A percentile compares a stretch with the other conserved stretches of the same genome.
These are phyloP conservation scores for Auxenochlorella pyrenoidosa DNA, from an alignment of 139 green algal genomes.

Conservation along the genomic window DNA sequence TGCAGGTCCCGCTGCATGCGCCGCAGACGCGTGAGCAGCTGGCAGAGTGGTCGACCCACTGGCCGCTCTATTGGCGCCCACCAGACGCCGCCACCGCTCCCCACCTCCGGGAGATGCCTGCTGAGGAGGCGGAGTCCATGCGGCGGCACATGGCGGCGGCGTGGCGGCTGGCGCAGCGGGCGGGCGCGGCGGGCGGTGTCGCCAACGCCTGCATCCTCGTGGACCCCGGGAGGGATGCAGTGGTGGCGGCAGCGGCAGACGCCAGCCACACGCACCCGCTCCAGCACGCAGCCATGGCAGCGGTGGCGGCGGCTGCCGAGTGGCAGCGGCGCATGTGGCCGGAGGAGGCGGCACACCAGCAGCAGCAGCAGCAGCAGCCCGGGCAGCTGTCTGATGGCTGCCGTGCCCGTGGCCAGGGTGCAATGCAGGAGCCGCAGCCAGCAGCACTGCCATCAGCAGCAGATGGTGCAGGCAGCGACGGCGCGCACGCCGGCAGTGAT, in stretches of 20 bases:
- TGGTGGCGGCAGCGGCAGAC: conserved; percentile 30
- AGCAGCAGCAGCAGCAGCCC: background rate
- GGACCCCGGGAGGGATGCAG: conserved; percentile 49
- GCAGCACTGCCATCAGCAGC: background rate
- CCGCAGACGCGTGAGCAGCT: conserved; percentile 66
- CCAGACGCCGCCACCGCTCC: conserved; percentile 39
- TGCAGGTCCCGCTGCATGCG: conserved; percentile 54
- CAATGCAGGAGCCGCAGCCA: background rate
- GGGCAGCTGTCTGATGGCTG: background rate
- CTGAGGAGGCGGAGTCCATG: conserved; percentile 42
- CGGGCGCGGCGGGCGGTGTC: background rate
- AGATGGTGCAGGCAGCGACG: background rate
- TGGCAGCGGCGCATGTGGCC: conserved; percentile 71
- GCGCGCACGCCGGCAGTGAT: background rate
- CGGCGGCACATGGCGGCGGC: conserved; percentile 59
- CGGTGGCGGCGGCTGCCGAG: conserved; percentile 67
- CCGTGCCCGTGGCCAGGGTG: background rate
- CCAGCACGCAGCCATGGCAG: conserved; percentile 83
- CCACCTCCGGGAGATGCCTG: background rate
- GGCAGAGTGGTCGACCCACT: conserved; percentile 69
- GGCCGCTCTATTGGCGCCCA: conserved; percentile 78
- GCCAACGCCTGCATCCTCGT: conserved; percentile 78
- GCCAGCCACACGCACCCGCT: conserved; percentile 63
- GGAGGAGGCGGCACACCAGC: background rate
- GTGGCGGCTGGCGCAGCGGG: conserved; percentile 29